phyloP scores from a whole-genome alignment of 2,329 filamentous ascomycete genomes.

The Graphiopsis chlorocephala region DNA sequence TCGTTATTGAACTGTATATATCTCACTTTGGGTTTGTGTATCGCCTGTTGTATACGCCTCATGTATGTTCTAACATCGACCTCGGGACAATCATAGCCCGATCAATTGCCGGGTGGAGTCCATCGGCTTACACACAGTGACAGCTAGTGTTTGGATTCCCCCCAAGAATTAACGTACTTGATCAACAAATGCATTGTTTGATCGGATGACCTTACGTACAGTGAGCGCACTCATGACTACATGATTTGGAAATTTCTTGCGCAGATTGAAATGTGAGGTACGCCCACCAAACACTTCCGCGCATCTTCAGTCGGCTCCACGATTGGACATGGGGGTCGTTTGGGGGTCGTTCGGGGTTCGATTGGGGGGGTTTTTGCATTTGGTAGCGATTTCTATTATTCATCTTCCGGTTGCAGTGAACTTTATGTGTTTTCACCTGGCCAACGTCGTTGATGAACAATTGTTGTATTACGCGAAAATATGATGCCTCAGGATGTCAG shows the following conservation, averaged over 20 bases:
- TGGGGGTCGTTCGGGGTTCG: background rate
- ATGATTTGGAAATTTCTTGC: background rate
- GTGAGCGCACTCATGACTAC: background rate
- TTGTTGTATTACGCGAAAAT: background rate
- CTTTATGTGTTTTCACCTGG: background rate
- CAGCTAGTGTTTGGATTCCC: background rate
- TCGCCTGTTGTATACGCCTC: background rate
- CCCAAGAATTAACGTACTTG: background rate
- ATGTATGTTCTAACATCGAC: background rate
- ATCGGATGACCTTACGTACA: background rate
- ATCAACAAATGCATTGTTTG: background rate
- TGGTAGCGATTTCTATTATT: background rate
- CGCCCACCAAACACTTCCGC: background rate
- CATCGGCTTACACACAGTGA: background rate
- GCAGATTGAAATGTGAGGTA: background rate
- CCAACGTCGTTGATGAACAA: background rate
- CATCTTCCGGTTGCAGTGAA: background rate
- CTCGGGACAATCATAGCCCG: background rate
- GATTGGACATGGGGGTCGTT: background rate
- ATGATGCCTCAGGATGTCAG: background rate
- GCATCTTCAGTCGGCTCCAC: background rate
- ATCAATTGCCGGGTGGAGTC: constrained; percentile 1
- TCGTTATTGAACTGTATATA: background rate
- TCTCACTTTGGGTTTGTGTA: background rate
- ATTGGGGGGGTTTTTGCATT: background rate